Base-by-base conservation (phyloP, 169 alveolate genomes). In the Fabrea salina region DNA sequence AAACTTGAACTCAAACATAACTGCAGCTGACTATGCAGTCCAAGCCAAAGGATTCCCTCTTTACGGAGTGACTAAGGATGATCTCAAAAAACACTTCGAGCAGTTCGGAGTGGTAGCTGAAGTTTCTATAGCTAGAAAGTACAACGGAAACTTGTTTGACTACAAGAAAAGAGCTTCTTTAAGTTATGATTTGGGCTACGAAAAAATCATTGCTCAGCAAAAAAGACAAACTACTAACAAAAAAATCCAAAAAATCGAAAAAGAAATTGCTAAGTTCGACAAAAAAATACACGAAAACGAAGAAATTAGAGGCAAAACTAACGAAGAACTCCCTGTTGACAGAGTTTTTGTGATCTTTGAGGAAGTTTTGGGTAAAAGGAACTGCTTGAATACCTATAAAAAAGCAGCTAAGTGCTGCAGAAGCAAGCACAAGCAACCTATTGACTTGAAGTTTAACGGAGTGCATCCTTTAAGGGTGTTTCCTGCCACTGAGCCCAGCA, bases 321-420 rank as follows among this genome's bases (percentile, higher is more conserved):
- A 33, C 27, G 59, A 77, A 0, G 83, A 84, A 22, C 39, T 79
- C 2, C 79, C 79, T 13, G 66, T 40, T 8, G 27, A 51, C 5
- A 79, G 82, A 22, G 89, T 84, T n/a, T 84, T 53, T 58, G 25
- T 84, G 5, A 47, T 80, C 5, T 84, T 79, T 56, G 33, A 79
- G 16, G 58, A 50, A 19, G 50, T 64, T 4, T 59, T 39, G 40
- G 74, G 39, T 27, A 70, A 72, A 40, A 67, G 51, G 37, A 25
- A 51, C 6, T 82, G 88, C 37, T 44, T 41, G 27, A 66, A 61
- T 0, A 59, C 51, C 7, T 82, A 59, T 67, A 59, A 56, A n/a
- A 30, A 6, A 41, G 7, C 56, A 25, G 13, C 8, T 11, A 70
- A 41, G 2, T 0, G 13, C 16, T 41, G 81, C 37, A 25, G 70